phyloP scores from a whole-genome alignment of 1,284 basidiomycete genomes.

The Melanopsichium pennsylvanicum region DNA sequence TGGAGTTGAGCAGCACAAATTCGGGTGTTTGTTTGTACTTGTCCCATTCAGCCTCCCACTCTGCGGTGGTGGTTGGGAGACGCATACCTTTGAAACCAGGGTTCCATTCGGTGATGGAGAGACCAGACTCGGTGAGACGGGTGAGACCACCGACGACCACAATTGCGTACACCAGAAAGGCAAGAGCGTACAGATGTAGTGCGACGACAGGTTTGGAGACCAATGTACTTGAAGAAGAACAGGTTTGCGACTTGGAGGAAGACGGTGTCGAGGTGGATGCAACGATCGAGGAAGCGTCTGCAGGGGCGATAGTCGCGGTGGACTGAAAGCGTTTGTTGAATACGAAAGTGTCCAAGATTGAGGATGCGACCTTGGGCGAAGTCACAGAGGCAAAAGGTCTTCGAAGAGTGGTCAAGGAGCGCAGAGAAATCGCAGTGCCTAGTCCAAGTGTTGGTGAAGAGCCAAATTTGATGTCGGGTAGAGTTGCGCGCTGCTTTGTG shows the following conservation, averaged over 20 bases:
- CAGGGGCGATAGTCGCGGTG: constrained; percentile 1
- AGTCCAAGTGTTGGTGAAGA: not conserved
- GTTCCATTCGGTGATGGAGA: constrained; percentile 98
- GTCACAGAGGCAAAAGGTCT: not conserved
- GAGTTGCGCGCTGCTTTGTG: no score
- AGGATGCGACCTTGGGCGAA: not conserved
- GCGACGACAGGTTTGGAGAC: constrained; percentile 77
- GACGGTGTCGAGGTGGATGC: not conserved
- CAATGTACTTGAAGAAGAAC: constrained; percentile 1
- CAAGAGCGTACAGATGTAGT: constrained; percentile 82
- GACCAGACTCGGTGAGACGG: constrained; percentile 93
- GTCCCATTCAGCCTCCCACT: constrained; percentile 90
- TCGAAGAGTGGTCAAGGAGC: not conserved
- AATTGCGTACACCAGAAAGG: constrained; percentile 85
- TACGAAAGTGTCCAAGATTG: not conserved
- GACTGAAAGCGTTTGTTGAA: constrained; percentile 17
- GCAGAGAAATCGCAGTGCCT: not conserved
- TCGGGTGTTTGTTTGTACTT: constrained; percentile 97
- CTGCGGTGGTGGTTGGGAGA: constrained; percentile 78
- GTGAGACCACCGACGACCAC: constrained; percentile 96
- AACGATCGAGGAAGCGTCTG: not conserved
- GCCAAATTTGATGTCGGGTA: no score
- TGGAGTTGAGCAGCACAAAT: constrained; percentile 79
- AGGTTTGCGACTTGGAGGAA: not conserved
- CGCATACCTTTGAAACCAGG: constrained; percentile 84